Evolutionary conservation across 192 early-diverging fungal species (phyloP), one percentile per base, ranked within the genome.

Genomic region (Podila epicladia): DNA sequence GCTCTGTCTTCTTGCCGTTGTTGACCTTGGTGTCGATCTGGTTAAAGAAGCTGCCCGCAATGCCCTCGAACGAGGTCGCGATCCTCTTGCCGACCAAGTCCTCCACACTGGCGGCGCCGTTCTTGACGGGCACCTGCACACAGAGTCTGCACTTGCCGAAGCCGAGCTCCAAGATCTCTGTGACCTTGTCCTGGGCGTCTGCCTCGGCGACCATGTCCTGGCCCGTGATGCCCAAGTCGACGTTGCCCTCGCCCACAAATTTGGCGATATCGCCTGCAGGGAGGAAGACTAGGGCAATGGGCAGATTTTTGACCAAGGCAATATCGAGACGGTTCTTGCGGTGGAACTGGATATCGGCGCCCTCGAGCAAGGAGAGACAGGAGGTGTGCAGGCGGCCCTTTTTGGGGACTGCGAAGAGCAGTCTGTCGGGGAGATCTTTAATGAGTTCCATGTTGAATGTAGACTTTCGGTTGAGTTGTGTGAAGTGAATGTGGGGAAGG

Each of bases 341-440:
- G 85, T 93, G 86, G 89, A 97, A 99, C 83, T 96, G 93, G 66
- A 99, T 94, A 77, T 98, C 97, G n/a, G 96, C 94, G 48, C 95
- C 95, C 60, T 83, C 83, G 13, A 99, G 89, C 37, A 99, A 84
- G 8, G 89, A 85, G 13, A 97, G 82, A 58, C 93, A 95, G 65
- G 96, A 90, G 76, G 97, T 95, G 85, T 97, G 92, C 45, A 99
- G 92, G 38, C 98, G 93, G 37, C 98, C 98, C 86, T 99, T 99
- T 84, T 99, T 99, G 57, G 98, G 98, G 62, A 99, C 91, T n/a
- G 94, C 97, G 72, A 99, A 97, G 48, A 98, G 86, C 55, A 99
- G 88, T 61, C 93, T 89, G 78, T 94, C 90, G 35, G 83, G 78
- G 37, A 91, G 84, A 75, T 90, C 86, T 41, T 82, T 86, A 58